Percentiles rank a stretch among this genome's conserved stretches.
Evolutionary conservation across 352 stramenopile genomes (phyloP).

Genomic region (Pythium biforme): DNA sequence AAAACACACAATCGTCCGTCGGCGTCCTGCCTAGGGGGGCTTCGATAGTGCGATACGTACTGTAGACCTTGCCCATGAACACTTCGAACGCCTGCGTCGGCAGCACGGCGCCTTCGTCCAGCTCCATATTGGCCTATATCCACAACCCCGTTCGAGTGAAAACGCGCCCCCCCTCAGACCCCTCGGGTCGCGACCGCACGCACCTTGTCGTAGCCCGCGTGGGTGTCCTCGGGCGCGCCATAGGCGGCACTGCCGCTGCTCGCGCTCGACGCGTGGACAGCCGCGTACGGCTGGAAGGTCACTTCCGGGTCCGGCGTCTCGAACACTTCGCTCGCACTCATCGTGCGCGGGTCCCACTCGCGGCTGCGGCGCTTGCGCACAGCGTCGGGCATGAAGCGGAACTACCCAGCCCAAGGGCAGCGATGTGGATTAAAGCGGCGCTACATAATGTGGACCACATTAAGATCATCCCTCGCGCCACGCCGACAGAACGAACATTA

Average conservation of each 20-base stretch:
- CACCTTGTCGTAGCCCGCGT: constrained; percentile 59
- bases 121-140: constrained; percentile 48
- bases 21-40: too few relatives aligned
- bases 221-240: constrained; percentile 38
- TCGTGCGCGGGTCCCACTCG: constrained; percentile 31
- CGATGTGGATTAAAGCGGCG: background rate
- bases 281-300: constrained; percentile 57
- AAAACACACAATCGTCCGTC: background rate
- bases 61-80: constrained; percentile 86
- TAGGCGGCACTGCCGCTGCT: constrained; percentile 15
- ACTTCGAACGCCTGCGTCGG: constrained; percentile 65
- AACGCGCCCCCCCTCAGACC: too few relatives aligned
- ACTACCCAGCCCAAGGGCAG: background rate
- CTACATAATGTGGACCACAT: background rate
- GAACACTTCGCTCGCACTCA: constrained; percentile 66
- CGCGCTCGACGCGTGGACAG: constrained; percentile 31
- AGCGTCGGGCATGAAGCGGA: background rate
- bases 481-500: constrained; percentile 4
- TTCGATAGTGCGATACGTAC: constrained; percentile 28
- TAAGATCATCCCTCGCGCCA: too few relatives aligned
- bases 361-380: constrained; percentile 22
- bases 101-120: constrained; percentile 54
- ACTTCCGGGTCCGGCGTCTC: constrained; percentile 71
- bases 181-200: background rate
- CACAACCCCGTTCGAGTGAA: too few relatives aligned